Conservation (phyloP, 371 early-diverging fungal genomes). For the Mortierella sp. region DNA sequence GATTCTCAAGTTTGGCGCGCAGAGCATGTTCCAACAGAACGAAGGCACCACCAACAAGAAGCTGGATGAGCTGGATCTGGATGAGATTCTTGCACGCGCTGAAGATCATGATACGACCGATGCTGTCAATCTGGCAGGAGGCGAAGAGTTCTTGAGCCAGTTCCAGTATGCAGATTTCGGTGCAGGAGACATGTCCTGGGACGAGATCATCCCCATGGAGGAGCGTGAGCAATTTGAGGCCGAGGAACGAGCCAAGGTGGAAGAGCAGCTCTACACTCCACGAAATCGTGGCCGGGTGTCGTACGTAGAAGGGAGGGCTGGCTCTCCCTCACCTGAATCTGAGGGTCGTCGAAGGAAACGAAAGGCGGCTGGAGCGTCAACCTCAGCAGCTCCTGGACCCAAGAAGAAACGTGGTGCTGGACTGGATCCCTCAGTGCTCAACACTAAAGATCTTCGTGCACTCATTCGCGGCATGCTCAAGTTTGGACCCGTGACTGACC, state of each 20-base stretch:
- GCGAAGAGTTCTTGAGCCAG: constrained; percentile 93
- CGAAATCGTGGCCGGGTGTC: constrained; percentile 50
- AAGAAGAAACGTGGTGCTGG: constrained; percentile 54
- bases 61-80: constrained; percentile 93
- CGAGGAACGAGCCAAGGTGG: constrained; percentile 62
- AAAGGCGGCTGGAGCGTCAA: constrained; percentile 34
- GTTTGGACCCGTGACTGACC: constrained; percentile 83
- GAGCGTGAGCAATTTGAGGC: constrained; percentile 79
- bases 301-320: constrained; percentile 48
- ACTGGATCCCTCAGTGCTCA: constrained; percentile 58
- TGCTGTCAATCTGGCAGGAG: constrained; percentile 72
- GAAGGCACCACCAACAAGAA: constrained; percentile 70
- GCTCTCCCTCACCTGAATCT: constrained; percentile 51
- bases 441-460: constrained; percentile 84
- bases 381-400: constrained; percentile 37
- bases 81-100: constrained; percentile 94
- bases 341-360: constrained; percentile 55
- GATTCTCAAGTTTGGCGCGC: constrained; percentile 97
- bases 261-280: constrained; percentile 50
- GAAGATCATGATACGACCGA: constrained; percentile 90
- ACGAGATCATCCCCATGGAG: constrained; percentile 93
- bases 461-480: constrained; percentile 82
- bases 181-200: constrained; percentile 89
- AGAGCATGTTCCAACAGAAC: constrained; percentile 92
- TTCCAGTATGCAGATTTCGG: constrained; percentile 95